Evolutionary conservation across 305 asterid species (phyloP).

Genomic region (Fraxinus greggii): DNA sequence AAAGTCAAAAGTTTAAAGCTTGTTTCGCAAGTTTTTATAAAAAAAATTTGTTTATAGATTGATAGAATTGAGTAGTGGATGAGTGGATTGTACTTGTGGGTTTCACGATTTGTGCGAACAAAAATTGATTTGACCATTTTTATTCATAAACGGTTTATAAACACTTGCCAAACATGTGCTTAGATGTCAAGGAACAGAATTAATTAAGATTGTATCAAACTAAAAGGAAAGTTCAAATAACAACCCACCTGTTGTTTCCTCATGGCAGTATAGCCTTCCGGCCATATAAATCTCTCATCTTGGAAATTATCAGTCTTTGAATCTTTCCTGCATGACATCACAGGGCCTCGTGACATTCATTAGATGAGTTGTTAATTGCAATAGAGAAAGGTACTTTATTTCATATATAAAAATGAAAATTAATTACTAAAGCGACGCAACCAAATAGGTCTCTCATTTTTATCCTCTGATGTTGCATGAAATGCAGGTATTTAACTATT

Average conservation of each 20-base stretch:
- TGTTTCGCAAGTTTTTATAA: neutral
- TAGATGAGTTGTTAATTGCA: slow-evolving; percentile 27
- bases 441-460: neutral
- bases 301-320: slow-evolving; percentile 62
- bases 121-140: neutral
- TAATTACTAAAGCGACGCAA: slow-evolving; percentile 15
- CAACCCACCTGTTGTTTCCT: slow-evolving; percentile 64
- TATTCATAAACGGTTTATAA: neutral
- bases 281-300: slow-evolving; percentile 76
- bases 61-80: neutral
- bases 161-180: neutral
- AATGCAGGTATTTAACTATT: neutral
- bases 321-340: slow-evolving; percentile 62
- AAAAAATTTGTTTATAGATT: neutral
- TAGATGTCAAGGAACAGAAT: slow-evolving; percentile 15
- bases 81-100: neutral
- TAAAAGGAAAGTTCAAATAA: slow-evolving; percentile 13
- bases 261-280: slow-evolving; percentile 82
- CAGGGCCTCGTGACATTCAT: slow-evolving; percentile 25
- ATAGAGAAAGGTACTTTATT: slow-evolving; percentile 6
- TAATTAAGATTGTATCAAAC: slow-evolving; percentile 6
- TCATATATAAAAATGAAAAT: slow-evolving; percentile 17
- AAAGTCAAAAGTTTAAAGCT: slow-evolving; percentile 3
- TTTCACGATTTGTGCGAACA: neutral
- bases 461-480: neutral